A percentile compares a stretch with the other conserved stretches of the same genome.
Evolutionary conservation across 345 rosid species (phyloP).

Genomic region (Aquilaria yunnanensis): DNA sequence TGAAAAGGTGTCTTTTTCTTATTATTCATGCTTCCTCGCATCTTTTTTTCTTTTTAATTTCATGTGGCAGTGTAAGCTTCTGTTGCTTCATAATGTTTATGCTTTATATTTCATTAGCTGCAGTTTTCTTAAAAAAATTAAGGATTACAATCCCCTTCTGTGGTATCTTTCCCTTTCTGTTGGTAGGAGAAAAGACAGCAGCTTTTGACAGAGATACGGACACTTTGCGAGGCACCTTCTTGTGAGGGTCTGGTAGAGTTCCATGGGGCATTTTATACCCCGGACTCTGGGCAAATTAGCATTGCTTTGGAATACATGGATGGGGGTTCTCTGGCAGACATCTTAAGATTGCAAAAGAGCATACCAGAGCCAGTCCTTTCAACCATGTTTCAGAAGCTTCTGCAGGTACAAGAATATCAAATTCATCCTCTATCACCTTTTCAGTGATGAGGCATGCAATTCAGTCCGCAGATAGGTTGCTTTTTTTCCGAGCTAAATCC

Average conservation of each 20-base stretch:
- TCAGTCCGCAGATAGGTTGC: slow-evolving; percentile 5
- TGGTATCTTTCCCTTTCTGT: slow-evolving; percentile 3
- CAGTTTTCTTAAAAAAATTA: too few species aligned
- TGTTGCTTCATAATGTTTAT: not conserved
- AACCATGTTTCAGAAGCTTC: slow-evolving; percentile 75
- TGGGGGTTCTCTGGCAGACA: slow-evolving; percentile 93
- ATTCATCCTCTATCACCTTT: slow-evolving; percentile 7
- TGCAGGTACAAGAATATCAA: slow-evolving; percentile 41
- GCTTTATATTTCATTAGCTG: too few species aligned
- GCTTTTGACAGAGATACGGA: slow-evolving; percentile 87
- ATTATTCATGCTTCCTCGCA: not conserved
- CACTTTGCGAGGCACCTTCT: slow-evolving; percentile 91
- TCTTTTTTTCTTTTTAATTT: slow-evolving; percentile 1
- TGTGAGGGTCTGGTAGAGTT: slow-evolving; percentile 89
- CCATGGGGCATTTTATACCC: slow-evolving; percentile 92
- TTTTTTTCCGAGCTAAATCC: slow-evolving; percentile 10
- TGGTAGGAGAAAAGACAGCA: slow-evolving; percentile 91
- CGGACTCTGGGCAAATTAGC: slow-evolving; percentile 92
- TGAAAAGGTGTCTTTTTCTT: slow-evolving; percentile 49
- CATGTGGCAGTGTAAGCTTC: not conserved
- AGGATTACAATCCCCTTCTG: not conserved
- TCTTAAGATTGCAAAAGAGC: slow-evolving; percentile 46
- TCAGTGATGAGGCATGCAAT: slow-evolving; percentile 6
- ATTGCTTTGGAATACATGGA: slow-evolving; percentile 97
- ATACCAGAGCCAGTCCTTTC: slow-evolving; percentile 92